These are phyloP conservation scores for Fomitiporia mediterranea DNA, from an alignment of 1,284 basidiomycete species.

Conservation along the genomic window DNA sequence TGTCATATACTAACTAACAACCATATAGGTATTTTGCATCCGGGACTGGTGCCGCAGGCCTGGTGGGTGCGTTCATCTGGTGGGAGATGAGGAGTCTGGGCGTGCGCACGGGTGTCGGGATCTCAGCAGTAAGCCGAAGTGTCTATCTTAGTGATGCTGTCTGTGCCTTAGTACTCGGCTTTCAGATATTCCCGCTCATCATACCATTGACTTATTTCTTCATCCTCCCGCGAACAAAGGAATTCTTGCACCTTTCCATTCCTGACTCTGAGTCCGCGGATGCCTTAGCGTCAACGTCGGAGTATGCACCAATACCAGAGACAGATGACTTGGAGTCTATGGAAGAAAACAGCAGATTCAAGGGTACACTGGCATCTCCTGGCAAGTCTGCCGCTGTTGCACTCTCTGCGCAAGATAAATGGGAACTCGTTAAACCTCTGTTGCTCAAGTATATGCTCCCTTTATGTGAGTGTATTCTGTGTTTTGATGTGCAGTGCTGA, in stretches of 20 bases:
- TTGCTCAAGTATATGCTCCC: constrained; percentile 77
- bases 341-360: constrained; percentile 24
- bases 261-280: constrained; percentile 29
- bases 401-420: constrained; percentile 68
- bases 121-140: constrained; percentile 54
- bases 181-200: constrained; percentile 71
- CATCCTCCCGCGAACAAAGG: constrained; percentile 59
- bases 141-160: background rate
- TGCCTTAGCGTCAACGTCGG: constrained; percentile 30
- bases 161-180: background rate
- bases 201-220: constrained; percentile 72
- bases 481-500: background rate
- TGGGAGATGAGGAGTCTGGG: constrained; percentile 89
- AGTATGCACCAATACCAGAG: constrained; percentile 54
- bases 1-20: constrained; percentile 4
- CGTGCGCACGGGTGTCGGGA: constrained; percentile 76
- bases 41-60: constrained; percentile 92
- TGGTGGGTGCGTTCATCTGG: constrained; percentile 92
- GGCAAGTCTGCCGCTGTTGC: constrained; percentile 32
- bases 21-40: constrained; percentile 73
- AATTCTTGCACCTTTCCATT: constrained; percentile 35
- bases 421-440: constrained; percentile 69
- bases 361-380: constrained; percentile 25
- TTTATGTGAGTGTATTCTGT: constrained; percentile 50
- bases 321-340: constrained; percentile 1